phyloP scores from a whole-genome alignment of 1,284 basidiomycete genomes.

The Boletus sp. region DNA sequence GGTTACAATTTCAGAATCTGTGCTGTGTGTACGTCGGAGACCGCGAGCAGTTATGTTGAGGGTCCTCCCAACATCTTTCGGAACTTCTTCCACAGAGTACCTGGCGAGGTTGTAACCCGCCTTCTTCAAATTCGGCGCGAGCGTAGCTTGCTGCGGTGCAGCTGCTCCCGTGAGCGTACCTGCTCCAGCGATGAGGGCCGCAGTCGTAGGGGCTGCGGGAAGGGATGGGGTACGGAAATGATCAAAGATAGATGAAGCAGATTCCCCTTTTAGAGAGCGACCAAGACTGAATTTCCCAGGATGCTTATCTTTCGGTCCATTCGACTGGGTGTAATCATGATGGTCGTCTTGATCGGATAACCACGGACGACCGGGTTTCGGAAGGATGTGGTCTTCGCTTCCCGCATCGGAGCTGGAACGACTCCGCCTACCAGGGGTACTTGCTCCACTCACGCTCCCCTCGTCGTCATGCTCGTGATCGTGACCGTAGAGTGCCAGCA shows the following conservation, averaged over 20 bases:
- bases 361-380: constrained; percentile 23
- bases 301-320: constrained; percentile 3
- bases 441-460: constrained; percentile 26
- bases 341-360: constrained; percentile 9
- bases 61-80: background rate
- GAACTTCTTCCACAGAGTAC: constrained; percentile 30
- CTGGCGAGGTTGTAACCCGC: constrained; percentile 60
- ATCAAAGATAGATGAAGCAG: constrained; percentile 26
- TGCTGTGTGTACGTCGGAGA: constrained; percentile 11
- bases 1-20: constrained; percentile 7
- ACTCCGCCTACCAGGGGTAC: constrained; percentile 27
- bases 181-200: constrained; percentile 59
- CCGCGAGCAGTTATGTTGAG: constrained; percentile 1
- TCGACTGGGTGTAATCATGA: background rate
- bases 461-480: constrained; percentile 33
- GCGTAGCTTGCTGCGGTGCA: constrained; percentile 44
- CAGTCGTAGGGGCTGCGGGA: constrained; percentile 21
- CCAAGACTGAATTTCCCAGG: constrained; percentile 17
- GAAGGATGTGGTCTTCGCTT: constrained; percentile 22
- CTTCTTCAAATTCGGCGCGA: constrained; percentile 53
- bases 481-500: constrained; percentile 51
- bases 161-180: constrained; percentile 52
- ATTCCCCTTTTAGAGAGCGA: constrained; percentile 20
- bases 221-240: constrained; percentile 20
- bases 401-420: constrained; percentile 20